A percentile compares a stretch with the other conserved stretches of the same genome.
Evolutionary conservation across 768 basidiomycete species (phyloP).

Genomic region (Tricholoma saponaceum): DNA sequence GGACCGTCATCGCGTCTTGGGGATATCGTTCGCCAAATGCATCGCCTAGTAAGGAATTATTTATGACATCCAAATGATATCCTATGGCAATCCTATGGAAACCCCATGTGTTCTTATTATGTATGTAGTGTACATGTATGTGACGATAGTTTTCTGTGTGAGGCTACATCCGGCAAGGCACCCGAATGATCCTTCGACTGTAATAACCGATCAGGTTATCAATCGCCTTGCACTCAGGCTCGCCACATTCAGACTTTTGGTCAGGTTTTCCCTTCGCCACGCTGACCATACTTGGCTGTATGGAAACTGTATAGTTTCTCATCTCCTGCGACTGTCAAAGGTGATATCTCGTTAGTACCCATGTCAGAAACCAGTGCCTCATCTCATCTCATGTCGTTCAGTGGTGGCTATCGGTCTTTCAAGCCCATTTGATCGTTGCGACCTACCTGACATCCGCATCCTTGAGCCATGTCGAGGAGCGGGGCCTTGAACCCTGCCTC

Average conservation of each 20-base stretch:
- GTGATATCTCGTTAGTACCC: slow-evolving; percentile 20
- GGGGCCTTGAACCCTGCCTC: slow-evolving; percentile 78
- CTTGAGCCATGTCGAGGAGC: slow-evolving; percentile 63
- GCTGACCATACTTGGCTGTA: slow-evolving; percentile 26
- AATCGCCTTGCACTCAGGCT: not conserved
- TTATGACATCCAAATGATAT: not conserved
- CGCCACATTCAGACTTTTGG: slow-evolving; percentile 7
- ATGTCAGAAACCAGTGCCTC: slow-evolving; percentile 24
- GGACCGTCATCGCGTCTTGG: slow-evolving; percentile 26
- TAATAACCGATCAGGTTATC: slow-evolving; percentile 1
- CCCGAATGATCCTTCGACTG: not conserved
- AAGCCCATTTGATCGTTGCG: slow-evolving; percentile 36
- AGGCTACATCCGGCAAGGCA: not conserved
- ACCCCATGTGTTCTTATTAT: too few relatives aligned
- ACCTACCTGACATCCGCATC: slow-evolving; percentile 30
- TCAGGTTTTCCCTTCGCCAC: not conserved
- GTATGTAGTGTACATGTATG: too few relatives aligned
- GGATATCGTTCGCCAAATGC: slow-evolving; percentile 23
- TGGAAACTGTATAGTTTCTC: slow-evolving; percentile 38
- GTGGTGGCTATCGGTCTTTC: slow-evolving; percentile 23
- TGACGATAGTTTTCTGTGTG: not conserved
- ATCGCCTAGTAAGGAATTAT: not conserved
- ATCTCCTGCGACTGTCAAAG: slow-evolving; percentile 19
- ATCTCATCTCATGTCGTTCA: slow-evolving; percentile 21
- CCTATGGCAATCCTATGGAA: not conserved